Conservation (phyloP, 805 yeast species). For the Candida boidinii region DNA sequence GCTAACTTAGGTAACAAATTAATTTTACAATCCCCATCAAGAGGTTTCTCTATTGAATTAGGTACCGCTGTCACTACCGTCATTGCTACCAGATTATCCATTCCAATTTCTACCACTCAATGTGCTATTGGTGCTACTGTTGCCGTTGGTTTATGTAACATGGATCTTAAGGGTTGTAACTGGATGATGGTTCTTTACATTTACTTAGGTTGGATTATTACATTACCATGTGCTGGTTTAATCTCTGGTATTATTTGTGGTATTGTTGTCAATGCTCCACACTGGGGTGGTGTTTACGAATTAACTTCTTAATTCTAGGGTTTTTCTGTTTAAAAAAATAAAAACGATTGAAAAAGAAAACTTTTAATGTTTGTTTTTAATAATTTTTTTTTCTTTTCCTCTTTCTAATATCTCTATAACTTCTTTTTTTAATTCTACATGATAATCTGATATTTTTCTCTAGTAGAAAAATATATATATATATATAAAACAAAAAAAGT, state of each 20-base stretch:
- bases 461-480: too few species aligned
- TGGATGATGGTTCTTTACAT: constrained; percentile 74
- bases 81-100: constrained; percentile 63
- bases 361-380: too few species aligned
- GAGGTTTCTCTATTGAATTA: constrained; percentile 70
- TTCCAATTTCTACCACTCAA: constrained; percentile 75
- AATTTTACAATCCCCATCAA: constrained; percentile 67
- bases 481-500: too few species aligned
- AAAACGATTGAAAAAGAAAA: too few species aligned
- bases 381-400: too few species aligned
- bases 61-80: constrained; percentile 73
- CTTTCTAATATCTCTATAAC: too few species aligned
- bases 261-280: constrained; percentile 59
- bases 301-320: constrained; percentile 1
- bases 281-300: constrained; percentile 26
- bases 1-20: constrained; percentile 63
- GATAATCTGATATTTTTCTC: too few species aligned
- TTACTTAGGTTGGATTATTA: constrained; percentile 63
- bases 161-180: constrained; percentile 53
- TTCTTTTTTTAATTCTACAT: too few species aligned
- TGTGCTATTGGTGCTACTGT: constrained; percentile 75
- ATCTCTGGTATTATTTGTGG: constrained; percentile 61
- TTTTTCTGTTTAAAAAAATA: too few species aligned
- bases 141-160: constrained; percentile 66
- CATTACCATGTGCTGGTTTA: constrained; percentile 67